These are phyloP conservation scores for Bipolaris victoriae DNA, from an alignment of 2,329 filamentous ascomycete species.

Conservation along the genomic window DNA sequence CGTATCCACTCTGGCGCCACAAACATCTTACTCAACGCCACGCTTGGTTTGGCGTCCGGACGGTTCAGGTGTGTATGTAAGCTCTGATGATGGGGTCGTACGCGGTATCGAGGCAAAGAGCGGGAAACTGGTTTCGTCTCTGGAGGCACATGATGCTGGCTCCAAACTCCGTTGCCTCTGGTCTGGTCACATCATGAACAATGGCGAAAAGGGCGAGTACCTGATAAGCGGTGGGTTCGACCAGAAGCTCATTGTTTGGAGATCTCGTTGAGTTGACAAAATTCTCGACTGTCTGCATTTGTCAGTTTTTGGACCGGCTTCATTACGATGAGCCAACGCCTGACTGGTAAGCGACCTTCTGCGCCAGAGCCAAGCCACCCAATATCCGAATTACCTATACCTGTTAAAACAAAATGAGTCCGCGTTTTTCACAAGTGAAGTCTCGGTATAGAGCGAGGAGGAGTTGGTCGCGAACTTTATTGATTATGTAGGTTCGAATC, in stretches of 20 bases:
- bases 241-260: conserved; percentile 65
- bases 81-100: conserved; percentile 68
- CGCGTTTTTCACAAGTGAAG: not conserved
- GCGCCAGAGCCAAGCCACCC: not conserved
- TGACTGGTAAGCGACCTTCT: not conserved
- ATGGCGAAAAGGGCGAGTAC: conserved; percentile 54
- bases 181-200: conserved; percentile 54
- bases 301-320: not conserved
- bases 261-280: conserved; percentile 4
- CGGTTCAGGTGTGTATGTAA: conserved; percentile 67
- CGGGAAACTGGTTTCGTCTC: conserved; percentile 60
- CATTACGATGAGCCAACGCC: not conserved
- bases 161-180: conserved; percentile 66
- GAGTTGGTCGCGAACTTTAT: not conserved
- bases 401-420: not conserved
- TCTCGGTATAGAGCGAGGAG: not conserved
- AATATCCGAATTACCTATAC: not conserved
- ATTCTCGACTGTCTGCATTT: not conserved
- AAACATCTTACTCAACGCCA: conserved; percentile 66
- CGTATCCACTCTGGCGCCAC: conserved; percentile 65
- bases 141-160: conserved; percentile 63
- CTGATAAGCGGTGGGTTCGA: conserved; percentile 70
- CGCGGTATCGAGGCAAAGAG: conserved; percentile 64
- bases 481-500: not conserved
- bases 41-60: conserved; percentile 67